Evolutionary conservation across 2,329 filamentous ascomycete genomes (phyloP).

Genomic region (Trichothecium sympodiale): DNA sequence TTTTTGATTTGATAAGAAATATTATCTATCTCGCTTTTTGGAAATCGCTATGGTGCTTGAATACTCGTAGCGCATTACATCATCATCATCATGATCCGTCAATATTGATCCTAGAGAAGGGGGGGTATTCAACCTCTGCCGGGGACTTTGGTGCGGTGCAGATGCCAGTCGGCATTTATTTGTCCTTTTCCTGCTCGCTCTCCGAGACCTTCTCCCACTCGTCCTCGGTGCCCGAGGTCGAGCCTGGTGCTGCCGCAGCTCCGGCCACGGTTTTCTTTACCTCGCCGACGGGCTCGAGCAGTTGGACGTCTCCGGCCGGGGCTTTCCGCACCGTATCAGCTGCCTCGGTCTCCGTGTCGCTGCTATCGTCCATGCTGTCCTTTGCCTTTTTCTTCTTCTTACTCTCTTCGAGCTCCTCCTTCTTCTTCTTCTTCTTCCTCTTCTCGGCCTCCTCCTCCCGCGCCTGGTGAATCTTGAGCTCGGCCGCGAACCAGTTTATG

Average conservation of each 20-base stretch:
- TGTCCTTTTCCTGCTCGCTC: conserved; percentile 51
- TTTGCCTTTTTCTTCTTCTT: conserved; percentile 13
- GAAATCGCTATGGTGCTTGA: too few relatives aligned
- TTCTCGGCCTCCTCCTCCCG: conserved; percentile 29
- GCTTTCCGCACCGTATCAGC: neutral
- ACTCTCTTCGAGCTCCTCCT: conserved; percentile 13
- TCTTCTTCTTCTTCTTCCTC: conserved; percentile 18
- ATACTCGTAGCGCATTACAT: too few relatives aligned
- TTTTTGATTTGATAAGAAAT: neutral
- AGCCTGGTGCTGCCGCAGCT: conserved; percentile 34
- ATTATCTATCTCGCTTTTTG: neutral
- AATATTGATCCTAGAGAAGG: neutral
- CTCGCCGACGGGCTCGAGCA: conserved; percentile 28
- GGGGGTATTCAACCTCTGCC: neutral
- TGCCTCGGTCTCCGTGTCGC: conserved; percentile 35
- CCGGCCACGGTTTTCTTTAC: conserved; percentile 35
- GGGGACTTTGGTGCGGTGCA: neutral
- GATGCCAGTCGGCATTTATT: conserved; percentile 28
- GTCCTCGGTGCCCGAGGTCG: conserved; percentile 70
- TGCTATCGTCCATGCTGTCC: conserved; percentile 18
- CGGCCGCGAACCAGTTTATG: conserved; percentile 92
- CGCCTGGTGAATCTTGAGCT: conserved; percentile 35
- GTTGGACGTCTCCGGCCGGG: conserved; percentile 23
- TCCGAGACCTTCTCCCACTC: conserved; percentile 96
- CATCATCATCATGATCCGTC: neutral